Evolutionary conservation across 106 monocot genomes (phyloP), one percentile per base, ranked within the genome.

Genomic region (Alisma plantagoaquatica): DNA sequence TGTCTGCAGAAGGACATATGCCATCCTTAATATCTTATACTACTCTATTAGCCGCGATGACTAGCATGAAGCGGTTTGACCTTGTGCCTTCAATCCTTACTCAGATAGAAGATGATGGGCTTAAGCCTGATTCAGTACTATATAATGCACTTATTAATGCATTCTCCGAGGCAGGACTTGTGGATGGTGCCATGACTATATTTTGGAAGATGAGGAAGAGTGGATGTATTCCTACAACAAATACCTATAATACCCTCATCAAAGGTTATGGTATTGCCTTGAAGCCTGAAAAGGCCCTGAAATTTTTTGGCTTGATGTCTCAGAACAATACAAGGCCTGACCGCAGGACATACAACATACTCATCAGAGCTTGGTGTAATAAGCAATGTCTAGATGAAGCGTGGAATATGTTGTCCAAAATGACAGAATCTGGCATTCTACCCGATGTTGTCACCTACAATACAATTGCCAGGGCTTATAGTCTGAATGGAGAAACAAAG

Each of bases 361-460:
- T 93, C 10, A 80, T 93, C 54, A 87, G 83, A 72, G 87, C 83
- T 25, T 87, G 87, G 87, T 83, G 87, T 50, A 87, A 83, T 60
- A 49, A 69, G 61, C 19, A 75, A 53, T 87, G 77, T 32, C 55
- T 87, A 11, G 61, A 33, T 10, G 80, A 87, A 80, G 92, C 83
- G 47, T 87, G 92, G 92, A 77, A 87, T 49, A 57, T 57, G 2
- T 49, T 93, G 26, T 23, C 60, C 43, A 77, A 74, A 63, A 87
- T 93, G 87, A 49, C 61, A 35, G 64, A 64, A 46, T 63, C 52
- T 69, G 80, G 83, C 10, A 46, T 80, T 5, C 33, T 46, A 41
- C 92, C 92, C 23, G 92, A 93, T 58, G 69, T 87, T 43, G 79
- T 93, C 33, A 87, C 92, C 2, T 93, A 83, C 53, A 93, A 93